Evolutionary conservation across 805 yeast species (phyloP).

Genomic region (Komagataella populi): DNA sequence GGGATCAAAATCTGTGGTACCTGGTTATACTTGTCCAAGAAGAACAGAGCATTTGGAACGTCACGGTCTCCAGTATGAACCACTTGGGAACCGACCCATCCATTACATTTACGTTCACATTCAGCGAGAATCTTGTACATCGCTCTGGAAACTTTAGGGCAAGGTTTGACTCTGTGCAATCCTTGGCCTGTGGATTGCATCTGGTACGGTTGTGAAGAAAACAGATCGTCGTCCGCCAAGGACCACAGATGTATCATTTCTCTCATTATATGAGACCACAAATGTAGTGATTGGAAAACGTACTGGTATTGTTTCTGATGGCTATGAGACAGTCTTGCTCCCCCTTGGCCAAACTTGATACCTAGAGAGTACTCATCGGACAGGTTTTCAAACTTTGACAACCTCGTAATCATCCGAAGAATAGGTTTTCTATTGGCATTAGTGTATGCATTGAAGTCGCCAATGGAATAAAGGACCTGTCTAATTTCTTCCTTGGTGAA

Average conservation of each 20-base stretch:
- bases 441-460: constrained; percentile 65
- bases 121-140: constrained; percentile 60
- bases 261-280: constrained; percentile 69
- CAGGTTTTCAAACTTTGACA: constrained; percentile 31
- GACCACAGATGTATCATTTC: constrained; percentile 73
- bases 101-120: constrained; percentile 45
- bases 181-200: constrained; percentile 74
- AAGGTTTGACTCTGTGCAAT: constrained; percentile 58
- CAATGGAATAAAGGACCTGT: constrained; percentile 62
- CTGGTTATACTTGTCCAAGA: constrained; percentile 68
- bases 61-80: constrained; percentile 76
- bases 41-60: constrained; percentile 72
- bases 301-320: constrained; percentile 64
- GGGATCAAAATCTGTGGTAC: constrained; percentile 71
- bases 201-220: constrained; percentile 40
- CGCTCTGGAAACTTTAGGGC: constrained; percentile 54
- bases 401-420: constrained; percentile 40
- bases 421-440: constrained; percentile 60
- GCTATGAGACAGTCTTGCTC: constrained; percentile 61
- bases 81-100: constrained; percentile 73
- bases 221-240: constrained; percentile 60
- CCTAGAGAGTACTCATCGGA: constrained; percentile 34
- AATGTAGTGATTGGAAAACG: constrained; percentile 57
- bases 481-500: constrained; percentile 49
- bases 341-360: constrained; percentile 50